Base-by-base conservation (phyloP, 2,329 filamentous ascomycete genomes). In the Fusarium armeniacum region DNA sequence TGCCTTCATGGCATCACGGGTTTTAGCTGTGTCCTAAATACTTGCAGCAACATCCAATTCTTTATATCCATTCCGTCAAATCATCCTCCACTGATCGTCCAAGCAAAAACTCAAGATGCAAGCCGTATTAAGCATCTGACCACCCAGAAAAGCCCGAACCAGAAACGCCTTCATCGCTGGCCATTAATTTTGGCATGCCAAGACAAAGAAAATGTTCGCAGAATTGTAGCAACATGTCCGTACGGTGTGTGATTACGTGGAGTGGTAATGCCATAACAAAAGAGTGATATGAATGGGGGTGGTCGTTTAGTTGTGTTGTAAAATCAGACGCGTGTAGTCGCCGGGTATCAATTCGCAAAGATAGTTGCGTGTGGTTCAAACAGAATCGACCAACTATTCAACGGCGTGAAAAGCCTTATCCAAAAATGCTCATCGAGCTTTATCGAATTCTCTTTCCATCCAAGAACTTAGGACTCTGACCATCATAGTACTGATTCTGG, bases 371-470 rank as follows among this genome's bases (percentile, higher is more conserved):
- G 53, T 51, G 56, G 62, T 56, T 46, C 54, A 36, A 59, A 61
- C 53, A 60, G 41, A 43, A 59, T 53, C 30, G 44, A 50, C 35
- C 26, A 22, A 51, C 33, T 20, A 33, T 33, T 8, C 16, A 43
- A 61, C 26, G 33, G 20, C 22, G 26, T 47, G 45, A 47, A 59
- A 50, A 38, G 18, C 58, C 49, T 47, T 38, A 60, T 67, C 51
- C 43, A 65, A 36, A 41, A 58, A 22, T 38, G 26, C 20, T 51
- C 56, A 38, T 41, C 20, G 38, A 24, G 41, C 30, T 43, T 65
- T 65, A 78, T 62, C 79, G 73, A 32, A 87, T 78, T 44, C 86
- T 81, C 74, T 81, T 86, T 28, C 87, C 87, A 65, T 89, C 87
- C 41, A 89, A 71, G 66, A 86, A 89, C 62, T 83, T 83, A 8